Conservation (phyloP, 768 basidiomycete species). For the Kwoniella sp. region DNA sequence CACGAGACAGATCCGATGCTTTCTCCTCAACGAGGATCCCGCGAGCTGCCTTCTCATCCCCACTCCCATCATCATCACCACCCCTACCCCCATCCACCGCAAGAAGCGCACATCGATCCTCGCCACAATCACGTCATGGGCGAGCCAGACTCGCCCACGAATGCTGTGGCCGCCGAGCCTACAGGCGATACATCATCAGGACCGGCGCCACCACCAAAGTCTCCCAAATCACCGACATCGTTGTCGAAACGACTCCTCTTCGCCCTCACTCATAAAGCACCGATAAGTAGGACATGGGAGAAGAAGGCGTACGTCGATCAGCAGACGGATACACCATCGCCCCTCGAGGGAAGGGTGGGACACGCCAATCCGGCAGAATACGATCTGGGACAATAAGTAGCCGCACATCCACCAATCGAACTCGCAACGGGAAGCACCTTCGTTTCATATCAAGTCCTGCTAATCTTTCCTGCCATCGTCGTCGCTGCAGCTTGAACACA, state of each 20-base stretch:
- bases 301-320: constrained; percentile 24
- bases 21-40: not conserved
- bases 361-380: not conserved
- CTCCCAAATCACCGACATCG: constrained; percentile 12
- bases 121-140: not conserved
- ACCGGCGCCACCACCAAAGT: constrained; percentile 4
- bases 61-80: not conserved
- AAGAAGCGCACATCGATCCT: not conserved
- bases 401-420: not conserved
- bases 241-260: constrained; percentile 16
- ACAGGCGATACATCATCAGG: not conserved
- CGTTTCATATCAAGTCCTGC: no score
- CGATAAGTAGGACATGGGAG: constrained; percentile 32
- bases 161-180: no score
- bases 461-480: not conserved
- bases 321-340: constrained; percentile 12
- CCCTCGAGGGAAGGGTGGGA: not conserved
- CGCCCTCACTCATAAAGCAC: constrained; percentile 18
- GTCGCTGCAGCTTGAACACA: not conserved
- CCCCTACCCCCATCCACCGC: not conserved
- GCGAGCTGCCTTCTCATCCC: not conserved
- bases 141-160: not conserved
- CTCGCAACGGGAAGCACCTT: no score
- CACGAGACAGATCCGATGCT: constrained; percentile 16
- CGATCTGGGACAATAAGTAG: not conserved